phyloP scores from a whole-genome alignment of 225 moss, liverwort and hornwort genomes.

The Pseudisothecium myosuroides region DNA sequence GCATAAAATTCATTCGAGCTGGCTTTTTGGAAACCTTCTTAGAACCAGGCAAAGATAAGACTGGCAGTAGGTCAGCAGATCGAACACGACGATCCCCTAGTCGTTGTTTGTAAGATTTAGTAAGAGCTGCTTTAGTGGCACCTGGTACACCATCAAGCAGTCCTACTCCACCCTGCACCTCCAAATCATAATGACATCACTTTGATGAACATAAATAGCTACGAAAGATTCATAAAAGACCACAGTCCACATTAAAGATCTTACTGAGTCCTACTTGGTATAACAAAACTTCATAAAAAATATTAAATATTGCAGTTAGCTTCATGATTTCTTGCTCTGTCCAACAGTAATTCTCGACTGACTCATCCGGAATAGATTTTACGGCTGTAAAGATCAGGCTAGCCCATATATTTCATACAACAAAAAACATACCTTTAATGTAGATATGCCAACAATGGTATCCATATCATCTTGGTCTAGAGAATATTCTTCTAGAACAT shows the following conservation, averaged over 20 bases:
- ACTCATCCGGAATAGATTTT: not conserved
- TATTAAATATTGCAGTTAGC: not conserved
- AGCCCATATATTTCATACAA: not conserved
- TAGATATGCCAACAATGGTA: conserved; percentile 59
- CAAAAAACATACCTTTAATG: conserved; percentile 47
- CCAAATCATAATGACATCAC: not conserved
- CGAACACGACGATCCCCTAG: conserved; percentile 69
- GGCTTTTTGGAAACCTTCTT: conserved; percentile 62
- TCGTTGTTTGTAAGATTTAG: conserved; percentile 76
- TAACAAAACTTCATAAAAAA: not conserved
- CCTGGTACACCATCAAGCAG: conserved; percentile 79
- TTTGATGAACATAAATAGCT: not conserved
- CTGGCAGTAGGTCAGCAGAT: conserved; percentile 66
- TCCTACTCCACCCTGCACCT: conserved; percentile 59
- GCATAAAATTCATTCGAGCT: conserved; percentile 62
- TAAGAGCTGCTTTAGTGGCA: conserved; percentile 81
- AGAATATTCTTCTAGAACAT: conserved; percentile 74
- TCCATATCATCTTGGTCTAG: conserved; percentile 88
- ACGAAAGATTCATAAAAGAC: not conserved
- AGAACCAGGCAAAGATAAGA: conserved; percentile 54
- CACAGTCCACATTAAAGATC: not conserved
- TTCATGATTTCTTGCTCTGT: not conserved
- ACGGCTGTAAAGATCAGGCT: not conserved
- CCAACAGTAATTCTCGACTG: not conserved
- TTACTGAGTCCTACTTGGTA: not conserved